Base-by-base conservation (phyloP, 2,329 filamentous ascomycete species). In the Fusarium solani-melongenae region DNA sequence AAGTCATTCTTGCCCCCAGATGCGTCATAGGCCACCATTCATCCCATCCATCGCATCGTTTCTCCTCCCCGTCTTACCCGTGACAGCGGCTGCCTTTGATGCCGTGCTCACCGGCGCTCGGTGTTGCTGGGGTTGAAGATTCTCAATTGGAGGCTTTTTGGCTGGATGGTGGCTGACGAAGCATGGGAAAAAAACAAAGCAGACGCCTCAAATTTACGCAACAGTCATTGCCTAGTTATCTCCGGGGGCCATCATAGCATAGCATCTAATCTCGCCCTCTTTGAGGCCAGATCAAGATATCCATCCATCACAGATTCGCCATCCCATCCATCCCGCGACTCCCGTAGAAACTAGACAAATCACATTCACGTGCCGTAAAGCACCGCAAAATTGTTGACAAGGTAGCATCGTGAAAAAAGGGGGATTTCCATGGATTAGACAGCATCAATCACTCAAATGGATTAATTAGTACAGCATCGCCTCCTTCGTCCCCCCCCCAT, bases 151-250 rank as follows among this genome's bases (percentile, higher is more conserved):
- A 29, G 9, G 22, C 8, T 51, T 51, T 51, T n/a, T 27, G 15
- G 59, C 24, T 64, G 53, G 62, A 59, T 67, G 70, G 71, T 71
- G 71, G 51, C 34, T 64, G 39, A 34, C 33, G 33, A 29, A 51
- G 51, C 66, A 38, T 17, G 36, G 36, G 14, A 24, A 46, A 57
- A 56, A 58, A 44, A 22, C 59, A 55, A 46, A 57, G 39, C 62
- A 53, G 51, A 51, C 58, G 55, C 62, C 66, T 73, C 62, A 41
- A 27, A 24, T 49, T 41, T 27, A 49, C 24, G 44, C 24, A 29
- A 22, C 41, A 44, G 41, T 4, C 22, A 49, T 49, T 49, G 14
- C 44, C 44, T 49, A 27, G 6, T 49, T 27, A 49, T 49, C 44
- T 49, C 22, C 9, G 22, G 41, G 41, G 20, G 29, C 29, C 4